Percentiles rank a stretch among this genome's conserved stretches.
phyloP scores from a whole-genome alignment of 2,329 filamentous ascomycete species.

The Curvularia verruculosa region DNA sequence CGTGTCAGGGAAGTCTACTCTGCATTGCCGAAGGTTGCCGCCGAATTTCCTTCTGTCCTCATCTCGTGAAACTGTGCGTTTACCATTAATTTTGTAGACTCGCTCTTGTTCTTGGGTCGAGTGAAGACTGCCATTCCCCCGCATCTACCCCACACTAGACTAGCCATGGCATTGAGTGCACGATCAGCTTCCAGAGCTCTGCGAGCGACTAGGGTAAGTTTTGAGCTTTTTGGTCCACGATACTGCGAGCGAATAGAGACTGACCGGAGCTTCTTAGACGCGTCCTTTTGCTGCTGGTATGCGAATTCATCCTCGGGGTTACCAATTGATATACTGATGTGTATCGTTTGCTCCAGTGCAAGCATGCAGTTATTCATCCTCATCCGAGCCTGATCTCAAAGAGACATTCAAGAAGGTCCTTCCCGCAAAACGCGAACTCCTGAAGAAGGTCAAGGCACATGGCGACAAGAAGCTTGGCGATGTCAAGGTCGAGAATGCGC shows the following conservation, averaged over 20 bases:
- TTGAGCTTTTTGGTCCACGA: neutral
- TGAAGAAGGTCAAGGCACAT: slow-evolving; percentile 92
- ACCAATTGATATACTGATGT: slow-evolving; percentile 22
- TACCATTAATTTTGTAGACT: slow-evolving; percentile 3
- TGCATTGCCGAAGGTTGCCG: slow-evolving; percentile 41
- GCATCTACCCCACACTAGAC: slow-evolving; percentile 38
- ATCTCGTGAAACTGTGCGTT: neutral
- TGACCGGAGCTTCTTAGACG: slow-evolving; percentile 30
- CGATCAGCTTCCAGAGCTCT: slow-evolving; percentile 67
- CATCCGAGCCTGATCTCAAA: slow-evolving; percentile 87
- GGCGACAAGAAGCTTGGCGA: slow-evolving; percentile 84
- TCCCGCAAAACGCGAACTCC: slow-evolving; percentile 88
- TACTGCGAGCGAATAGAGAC: slow-evolving; percentile 2
- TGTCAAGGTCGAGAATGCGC: slow-evolving; percentile 89
- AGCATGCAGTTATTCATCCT: slow-evolving; percentile 69
- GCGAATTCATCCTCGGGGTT: slow-evolving; percentile 28
- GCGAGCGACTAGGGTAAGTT: slow-evolving; percentile 67
- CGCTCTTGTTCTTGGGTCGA: slow-evolving; percentile 12
- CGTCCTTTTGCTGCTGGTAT: slow-evolving; percentile 47
- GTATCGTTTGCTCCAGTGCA: slow-evolving; percentile 38
- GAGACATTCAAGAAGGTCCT: slow-evolving; percentile 81
- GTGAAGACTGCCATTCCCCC: slow-evolving; percentile 26
- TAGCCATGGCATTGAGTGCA: slow-evolving; percentile 68
- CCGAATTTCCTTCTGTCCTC: slow-evolving; percentile 21
- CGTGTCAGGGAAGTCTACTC: slow-evolving; percentile 24